Base-by-base conservation (phyloP, 495 filamentous ascomycete species). In the Talaromyces proteolyticus region DNA sequence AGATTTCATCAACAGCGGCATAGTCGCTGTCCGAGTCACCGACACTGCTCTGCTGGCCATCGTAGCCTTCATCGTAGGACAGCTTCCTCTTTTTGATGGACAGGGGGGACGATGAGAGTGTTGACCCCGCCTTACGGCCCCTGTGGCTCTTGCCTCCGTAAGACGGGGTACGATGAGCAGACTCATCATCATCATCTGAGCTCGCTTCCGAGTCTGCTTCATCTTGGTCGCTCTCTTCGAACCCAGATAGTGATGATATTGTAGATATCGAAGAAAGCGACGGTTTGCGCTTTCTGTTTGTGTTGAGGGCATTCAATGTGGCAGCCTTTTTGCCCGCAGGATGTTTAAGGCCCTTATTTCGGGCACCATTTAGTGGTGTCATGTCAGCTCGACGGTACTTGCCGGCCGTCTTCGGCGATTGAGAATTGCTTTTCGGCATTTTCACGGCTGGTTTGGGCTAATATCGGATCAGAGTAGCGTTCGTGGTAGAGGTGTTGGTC, bases 1-100 rank as follows among this genome's bases (percentile, higher is more conserved):
- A 85, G 52, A 94, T 85, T 34, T 87, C 79, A 55, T 91, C 84
- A 26, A 92, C 82, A 16, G 75, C 87, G 12, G 84, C 84, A 61
- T 91, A 89, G 34, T 79, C 76, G 57, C 86, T 84, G 55, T 90
- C 85, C 34, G 72, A 73, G 11, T 71, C 67, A 24, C 66, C 63
- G 43, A 64, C 59, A 46, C 68, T 71, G 46, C 63, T 61, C 19
- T 58, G 54, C 21, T 64, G 60, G 14, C 71, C 85, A 18, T 82
- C 83, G 59, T 87, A 86, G 41, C 76, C 78, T 48, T 85, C 83
- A 49, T 90, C 83, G 51, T 86, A 80, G 5, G 81, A 79, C 25
- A 70, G 59, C 50, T 69, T 65, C 54, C 74, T 77, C 47, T 70
- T 69, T 59, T 77, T 75, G 40, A 54, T 63, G 42, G 51, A 47